phyloP scores from a whole-genome alignment of 768 basidiomycete species.

The Mycena chlorophos region DNA sequence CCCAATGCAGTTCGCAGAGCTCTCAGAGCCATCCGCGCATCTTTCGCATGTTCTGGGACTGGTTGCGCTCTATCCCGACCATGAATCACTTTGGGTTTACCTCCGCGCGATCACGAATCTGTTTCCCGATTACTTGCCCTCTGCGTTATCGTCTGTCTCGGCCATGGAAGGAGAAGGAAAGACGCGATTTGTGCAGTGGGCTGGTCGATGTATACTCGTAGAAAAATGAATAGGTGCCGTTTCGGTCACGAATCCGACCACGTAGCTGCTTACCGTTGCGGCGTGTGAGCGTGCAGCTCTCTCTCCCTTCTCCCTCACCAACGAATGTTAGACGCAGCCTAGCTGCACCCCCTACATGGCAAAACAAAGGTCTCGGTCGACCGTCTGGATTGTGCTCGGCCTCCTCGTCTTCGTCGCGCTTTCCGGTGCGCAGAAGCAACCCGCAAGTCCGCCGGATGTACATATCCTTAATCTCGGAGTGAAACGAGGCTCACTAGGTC shows the following conservation, averaged over 20 bases:
- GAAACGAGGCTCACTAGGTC: background rate
- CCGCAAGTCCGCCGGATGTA: slow-evolving; percentile 17
- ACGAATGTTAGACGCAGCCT: slow-evolving; percentile 8
- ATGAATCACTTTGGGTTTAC: slow-evolving; percentile 69
- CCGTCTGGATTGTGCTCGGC: slow-evolving; percentile 62
- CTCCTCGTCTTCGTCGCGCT: slow-evolving; percentile 52
- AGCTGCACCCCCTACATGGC: slow-evolving; percentile 8
- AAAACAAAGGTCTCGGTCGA: slow-evolving; percentile 28
- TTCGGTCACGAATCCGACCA: background rate
- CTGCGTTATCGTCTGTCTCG: slow-evolving; percentile 2
- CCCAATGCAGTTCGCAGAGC: slow-evolving; percentile 1
- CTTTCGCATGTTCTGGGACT: slow-evolving; percentile 50
- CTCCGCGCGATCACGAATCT: slow-evolving; percentile 34
- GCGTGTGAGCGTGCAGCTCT: background rate
- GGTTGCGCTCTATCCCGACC: slow-evolving; percentile 49
- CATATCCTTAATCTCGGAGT: background rate
- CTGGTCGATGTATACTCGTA: background rate
- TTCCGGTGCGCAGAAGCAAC: slow-evolving; percentile 38
- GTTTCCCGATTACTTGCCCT: background rate
- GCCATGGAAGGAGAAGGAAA: background rate
- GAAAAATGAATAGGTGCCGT: background rate
- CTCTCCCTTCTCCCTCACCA: slow-evolving; percentile 3
- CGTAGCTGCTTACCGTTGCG: background rate
- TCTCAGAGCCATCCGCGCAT: slow-evolving; percentile 1
- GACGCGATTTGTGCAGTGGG: slow-evolving; percentile 8